Evolutionary conservation across 1,139 yeast genomes (phyloP), one percentile per base, ranked within the genome.

Genomic region (Suhomyces panamericanus): DNA sequence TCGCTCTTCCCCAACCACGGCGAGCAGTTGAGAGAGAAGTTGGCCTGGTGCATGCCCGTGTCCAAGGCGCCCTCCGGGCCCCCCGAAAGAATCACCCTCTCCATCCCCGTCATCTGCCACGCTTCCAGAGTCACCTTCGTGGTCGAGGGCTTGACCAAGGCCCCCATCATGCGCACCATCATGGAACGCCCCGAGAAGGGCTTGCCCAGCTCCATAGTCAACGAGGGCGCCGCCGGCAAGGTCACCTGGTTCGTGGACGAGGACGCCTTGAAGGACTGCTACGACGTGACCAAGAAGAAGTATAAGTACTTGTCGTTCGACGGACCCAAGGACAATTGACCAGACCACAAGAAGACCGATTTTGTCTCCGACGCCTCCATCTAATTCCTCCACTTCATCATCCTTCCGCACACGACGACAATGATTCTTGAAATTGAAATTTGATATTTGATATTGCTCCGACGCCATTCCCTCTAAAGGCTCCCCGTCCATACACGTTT

Each of bases 121-220:
- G 86, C 98, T 1, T 91, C 86, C 58, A 77, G 96, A 62, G 95
- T 91, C 28, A 83, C 96, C 0, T 91, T 90, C 64, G 97, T 90
- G 35, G 97, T 91, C 14, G 97, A 90, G 72, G 98, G 97, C 55
- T 82, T 95, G 41, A 89, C 96, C 24, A 93, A 93, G 69, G 97
- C 97, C 6, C 96, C 96, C 6, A 85, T 93, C 47, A 81, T 93
- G 64, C 85, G 90, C 63, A 87, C 86, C 6, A 93, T 93, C 47
- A 88, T 93, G 93, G 98, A 93, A 69, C 81, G 97, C 59, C 97
- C 98, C 4, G 99, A 93, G 60, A 90, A 90, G 69, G 97, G 96
- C 1, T 77, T 93, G 52, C 99, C 99, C 20, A 87, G 95, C 50
- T 84, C 95, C 49, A 85, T 93, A 47, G 97, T 93, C 50, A 91